These are phyloP conservation scores for Pseudozyma tsukubaensis DNA, from an alignment of 1,284 basidiomycete genomes.

Conservation along the genomic window DNA sequence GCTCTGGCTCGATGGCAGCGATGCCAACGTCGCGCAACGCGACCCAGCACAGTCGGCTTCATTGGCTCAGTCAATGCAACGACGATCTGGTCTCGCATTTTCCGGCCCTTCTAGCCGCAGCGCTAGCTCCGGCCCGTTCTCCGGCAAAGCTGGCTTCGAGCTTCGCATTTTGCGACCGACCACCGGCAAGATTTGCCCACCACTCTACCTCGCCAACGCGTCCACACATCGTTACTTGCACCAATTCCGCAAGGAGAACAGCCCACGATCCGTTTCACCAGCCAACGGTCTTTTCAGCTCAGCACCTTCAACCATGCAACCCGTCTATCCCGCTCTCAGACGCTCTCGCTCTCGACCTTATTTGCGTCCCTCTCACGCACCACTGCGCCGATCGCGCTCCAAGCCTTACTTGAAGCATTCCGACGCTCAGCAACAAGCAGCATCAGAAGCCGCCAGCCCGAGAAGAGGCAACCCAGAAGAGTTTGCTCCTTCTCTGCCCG, in stretches of 20 bases:
- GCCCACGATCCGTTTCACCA: neutral
- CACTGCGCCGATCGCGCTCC: conserved; percentile 45
- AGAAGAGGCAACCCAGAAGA: conserved; percentile 15
- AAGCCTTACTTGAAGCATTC: conserved; percentile 36
- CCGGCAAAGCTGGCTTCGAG: conserved; percentile 53
- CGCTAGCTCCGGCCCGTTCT: conserved; percentile 38
- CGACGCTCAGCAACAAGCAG: conserved; percentile 14
- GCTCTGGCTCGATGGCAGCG: conserved; percentile 26
- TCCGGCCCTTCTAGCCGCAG: conserved; percentile 1
- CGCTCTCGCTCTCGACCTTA: conserved; percentile 48
- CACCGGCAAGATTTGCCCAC: conserved; percentile 21
- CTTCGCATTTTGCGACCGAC: conserved; percentile 50
- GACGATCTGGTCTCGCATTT: neutral
- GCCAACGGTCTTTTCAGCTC: neutral
- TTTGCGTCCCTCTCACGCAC: conserved; percentile 20
- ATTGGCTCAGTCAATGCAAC: conserved; percentile 5
- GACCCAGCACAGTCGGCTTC: neutral
- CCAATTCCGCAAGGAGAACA: conserved; percentile 11
- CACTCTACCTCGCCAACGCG: conserved; percentile 50
- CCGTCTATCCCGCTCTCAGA: conserved; percentile 28
- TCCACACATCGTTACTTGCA: conserved; percentile 49
- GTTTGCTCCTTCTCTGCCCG: conserved; percentile 50
- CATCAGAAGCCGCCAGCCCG: conserved; percentile 2
- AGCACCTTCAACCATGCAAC: conserved; percentile 1
- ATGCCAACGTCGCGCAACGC: conserved; percentile 1